Conservation (phyloP, 352 stramenopile species). For the Hyaloperonospora arabidopsidis region DNA sequence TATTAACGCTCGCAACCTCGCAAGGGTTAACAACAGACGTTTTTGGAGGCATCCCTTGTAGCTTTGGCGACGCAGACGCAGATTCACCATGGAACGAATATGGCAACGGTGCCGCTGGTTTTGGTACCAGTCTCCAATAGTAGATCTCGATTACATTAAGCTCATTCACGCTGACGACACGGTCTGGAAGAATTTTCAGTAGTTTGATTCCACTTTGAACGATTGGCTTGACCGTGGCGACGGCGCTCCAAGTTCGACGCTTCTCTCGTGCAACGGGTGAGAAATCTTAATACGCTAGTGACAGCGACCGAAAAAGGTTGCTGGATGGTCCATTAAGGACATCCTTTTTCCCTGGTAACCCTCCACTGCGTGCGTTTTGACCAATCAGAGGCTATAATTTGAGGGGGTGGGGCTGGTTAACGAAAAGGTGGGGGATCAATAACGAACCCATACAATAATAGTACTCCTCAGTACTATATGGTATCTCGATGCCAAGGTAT, state of each 20-base stretch:
- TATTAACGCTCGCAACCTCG: constrained; percentile 6
- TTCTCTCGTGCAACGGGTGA: constrained; percentile 46
- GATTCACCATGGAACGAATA: constrained; percentile 6
- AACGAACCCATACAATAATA: too few species aligned
- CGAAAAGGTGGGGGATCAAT: too few species aligned
- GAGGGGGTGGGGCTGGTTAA: too few species aligned
- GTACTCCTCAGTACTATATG: too few species aligned
- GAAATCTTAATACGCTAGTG: constrained; percentile 55
- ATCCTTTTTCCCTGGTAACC: constrained; percentile 9
- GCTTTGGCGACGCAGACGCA: constrained; percentile 14
- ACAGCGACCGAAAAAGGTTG: constrained; percentile 44
- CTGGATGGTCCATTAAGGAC: constrained; percentile 8
- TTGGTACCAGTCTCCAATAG: constrained; percentile 73
- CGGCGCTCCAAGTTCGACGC: constrained; percentile 48
- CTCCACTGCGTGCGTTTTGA: constrained; percentile 4
- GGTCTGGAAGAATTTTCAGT: constrained; percentile 70
- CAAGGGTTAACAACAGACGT: constrained; percentile 13
- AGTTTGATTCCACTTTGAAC: constrained; percentile 44
- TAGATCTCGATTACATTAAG: constrained; percentile 80
- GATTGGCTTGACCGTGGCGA: constrained; percentile 53
- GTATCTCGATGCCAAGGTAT: too few species aligned
- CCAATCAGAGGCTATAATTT: too few species aligned
- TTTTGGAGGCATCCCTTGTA: constrained; percentile 7
- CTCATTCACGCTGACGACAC: constrained; percentile 75
- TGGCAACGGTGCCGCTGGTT: constrained; percentile 23